Base-by-base conservation (phyloP, 306 rosid genomes). In the Dryas octopetala region DNA sequence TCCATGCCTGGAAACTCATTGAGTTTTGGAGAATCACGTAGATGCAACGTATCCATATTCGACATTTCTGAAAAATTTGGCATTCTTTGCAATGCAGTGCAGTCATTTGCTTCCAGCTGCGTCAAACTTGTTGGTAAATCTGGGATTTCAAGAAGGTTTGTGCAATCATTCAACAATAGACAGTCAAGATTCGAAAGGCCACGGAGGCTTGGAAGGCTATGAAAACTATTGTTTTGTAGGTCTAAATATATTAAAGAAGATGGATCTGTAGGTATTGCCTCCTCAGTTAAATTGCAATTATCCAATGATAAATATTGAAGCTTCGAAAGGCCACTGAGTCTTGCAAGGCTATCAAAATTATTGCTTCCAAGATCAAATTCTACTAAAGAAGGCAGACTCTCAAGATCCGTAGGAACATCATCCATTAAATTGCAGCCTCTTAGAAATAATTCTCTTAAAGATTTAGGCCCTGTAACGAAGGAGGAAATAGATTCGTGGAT, bases 1-100 rank as follows among this genome's bases (percentile, higher is more conserved):
- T 82, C 68, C 28, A 72, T 59, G 38, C 78, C 82, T 16, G 71
- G 78, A 46, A 76, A 8, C 3, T 76, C 47, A 3, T 9, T 50
- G 41, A 75, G 76, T 62, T 70, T 69, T 7, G 38, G 47, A 13
- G 80, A 75, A 46, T 75, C 11, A 23, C 11, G 5, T n/a, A 80
- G 16, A 13, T 7, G 19, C 61, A 74, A 28, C 1, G 38, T 28
- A 28, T 28, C 11, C 66, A 74, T 10, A 6, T n/a, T 3, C 15
- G 77, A 66, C 12, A 74, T 38, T 1, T 71, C 14, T 0, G 81
- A 76, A 9, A 81, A 4, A 57, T 76, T 5, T 3, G 84, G 71
- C 32, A 74, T 55, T 28, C 17, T 59, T 71, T 76, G 69, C 63
- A 81, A 58, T 2, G 66, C 45, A 4, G 1, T 50, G 7, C 84